phyloP scores from a whole-genome alignment of 1,284 basidiomycete species.

The Laetiporus sulphureus region DNA sequence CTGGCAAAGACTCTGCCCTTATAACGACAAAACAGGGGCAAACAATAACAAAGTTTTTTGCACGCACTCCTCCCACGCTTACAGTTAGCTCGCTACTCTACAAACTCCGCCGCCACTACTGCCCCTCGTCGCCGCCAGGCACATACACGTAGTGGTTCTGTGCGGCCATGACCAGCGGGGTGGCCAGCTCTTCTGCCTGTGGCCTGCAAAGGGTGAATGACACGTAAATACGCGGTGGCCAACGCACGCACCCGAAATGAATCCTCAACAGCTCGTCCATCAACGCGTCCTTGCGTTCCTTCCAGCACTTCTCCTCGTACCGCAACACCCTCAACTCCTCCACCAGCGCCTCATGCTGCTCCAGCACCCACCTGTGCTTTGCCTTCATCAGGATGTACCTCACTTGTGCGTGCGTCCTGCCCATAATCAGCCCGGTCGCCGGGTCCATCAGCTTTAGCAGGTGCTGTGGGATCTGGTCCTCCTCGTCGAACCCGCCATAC shows the following conservation, averaged over 20 bases:
- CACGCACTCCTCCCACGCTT: too few species aligned
- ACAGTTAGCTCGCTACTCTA: too few species aligned
- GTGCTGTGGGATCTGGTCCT: constrained; percentile 41
- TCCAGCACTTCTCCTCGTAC: constrained; percentile 38
- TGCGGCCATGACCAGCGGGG: constrained; percentile 18
- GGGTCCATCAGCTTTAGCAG: constrained; percentile 43
- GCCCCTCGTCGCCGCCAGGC: constrained; percentile 12
- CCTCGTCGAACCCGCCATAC: constrained; percentile 18
- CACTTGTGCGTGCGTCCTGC: constrained; percentile 53
- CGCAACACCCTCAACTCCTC: constrained; percentile 55
- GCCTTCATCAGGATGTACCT: constrained; percentile 77
- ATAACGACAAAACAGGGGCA: too few species aligned
- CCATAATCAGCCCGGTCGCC: constrained; percentile 49
- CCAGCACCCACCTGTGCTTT: constrained; percentile 54
- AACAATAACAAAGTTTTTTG: too few species aligned
- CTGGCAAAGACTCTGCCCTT: too few species aligned
- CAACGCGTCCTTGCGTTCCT: constrained; percentile 24
- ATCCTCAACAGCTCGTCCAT: constrained; percentile 22
- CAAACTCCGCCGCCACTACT: too few species aligned
- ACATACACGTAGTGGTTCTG: constrained; percentile 15
- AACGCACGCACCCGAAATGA: constrained; percentile 24
- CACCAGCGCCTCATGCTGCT: constrained; percentile 54
- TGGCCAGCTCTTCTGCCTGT: constrained; percentile 17
- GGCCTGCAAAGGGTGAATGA: constrained; percentile 5
- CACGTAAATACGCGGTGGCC: too few species aligned